Conservation (phyloP, 768 basidiomycete genomes). For the Kwoniella dejecticola region DNA sequence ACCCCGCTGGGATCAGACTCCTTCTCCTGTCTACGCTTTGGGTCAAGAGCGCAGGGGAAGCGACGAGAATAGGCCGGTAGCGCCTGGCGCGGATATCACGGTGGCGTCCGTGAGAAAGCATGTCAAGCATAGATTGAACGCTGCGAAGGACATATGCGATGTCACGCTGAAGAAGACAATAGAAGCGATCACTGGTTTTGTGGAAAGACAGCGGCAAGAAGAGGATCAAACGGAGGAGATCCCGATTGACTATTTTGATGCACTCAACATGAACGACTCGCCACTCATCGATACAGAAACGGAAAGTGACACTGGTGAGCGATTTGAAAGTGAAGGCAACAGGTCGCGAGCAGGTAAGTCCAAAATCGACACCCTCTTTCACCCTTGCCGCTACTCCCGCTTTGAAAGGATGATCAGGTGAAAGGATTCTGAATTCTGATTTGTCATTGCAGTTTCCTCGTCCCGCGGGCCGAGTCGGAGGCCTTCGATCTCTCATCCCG, state of each 20-base stretch:
- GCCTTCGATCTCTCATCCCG: conserved; percentile 46
- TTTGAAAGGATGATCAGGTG: neutral
- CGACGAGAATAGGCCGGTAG: conserved; percentile 32
- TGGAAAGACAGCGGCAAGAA: conserved; percentile 74
- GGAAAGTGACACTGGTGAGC: conserved; percentile 32
- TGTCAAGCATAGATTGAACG: conserved; percentile 87
- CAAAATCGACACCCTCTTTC: no score
- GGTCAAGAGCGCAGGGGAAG: conserved; percentile 17
- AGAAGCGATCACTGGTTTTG: conserved; percentile 88
- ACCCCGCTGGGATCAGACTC: conserved; percentile 53
- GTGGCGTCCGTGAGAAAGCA: conserved; percentile 68
- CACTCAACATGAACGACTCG: conserved; percentile 28
- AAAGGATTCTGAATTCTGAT: neutral
- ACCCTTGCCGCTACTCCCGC: no score
- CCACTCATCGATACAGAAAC: conserved; percentile 59
- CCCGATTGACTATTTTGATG: conserved; percentile 40
- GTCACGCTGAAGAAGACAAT: conserved; percentile 92
- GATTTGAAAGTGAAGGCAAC: conserved; percentile 12
- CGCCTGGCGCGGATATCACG: conserved; percentile 45
- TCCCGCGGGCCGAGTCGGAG: conserved; percentile 46
- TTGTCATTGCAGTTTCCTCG: conserved; percentile 39
- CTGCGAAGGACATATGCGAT: conserved; percentile 95
- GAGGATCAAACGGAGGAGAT: conserved; percentile 21
- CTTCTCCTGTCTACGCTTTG: conserved; percentile 50
- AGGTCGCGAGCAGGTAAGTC: conserved; percentile 31